Evolutionary conservation across 2,329 filamentous ascomycete genomes (phyloP).

Genomic region (Stemphylium vesicarium): DNA sequence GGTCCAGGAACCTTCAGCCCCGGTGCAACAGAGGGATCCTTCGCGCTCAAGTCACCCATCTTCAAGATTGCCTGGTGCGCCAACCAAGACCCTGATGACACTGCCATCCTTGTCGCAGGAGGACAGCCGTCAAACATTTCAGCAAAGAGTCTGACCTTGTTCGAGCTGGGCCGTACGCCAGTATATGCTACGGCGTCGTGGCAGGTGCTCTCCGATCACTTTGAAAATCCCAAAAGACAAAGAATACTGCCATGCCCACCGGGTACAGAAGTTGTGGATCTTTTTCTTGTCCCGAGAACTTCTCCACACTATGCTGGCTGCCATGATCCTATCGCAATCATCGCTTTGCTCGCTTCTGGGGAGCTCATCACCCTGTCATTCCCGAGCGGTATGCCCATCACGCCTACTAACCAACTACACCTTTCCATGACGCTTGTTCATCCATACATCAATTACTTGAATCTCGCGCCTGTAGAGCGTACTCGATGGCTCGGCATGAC

Average conservation of each 20-base stretch:
- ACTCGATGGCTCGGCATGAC: conserved; percentile 87
- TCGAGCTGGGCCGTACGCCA: conserved; percentile 88
- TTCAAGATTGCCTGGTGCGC: conserved; percentile 89
- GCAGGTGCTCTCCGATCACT: conserved; percentile 80
- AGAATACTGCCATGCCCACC: conserved; percentile 76
- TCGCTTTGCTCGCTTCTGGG: conserved; percentile 81
- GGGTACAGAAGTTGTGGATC: conserved; percentile 77
- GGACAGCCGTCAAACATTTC: conserved; percentile 72
- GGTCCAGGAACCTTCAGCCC: conserved; percentile 53
- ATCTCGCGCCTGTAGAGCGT: conserved; percentile 76
- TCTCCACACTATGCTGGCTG: conserved; percentile 87
- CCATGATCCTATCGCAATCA: conserved; percentile 86
- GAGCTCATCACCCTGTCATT: conserved; percentile 91
- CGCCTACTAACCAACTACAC: conserved; percentile 90
- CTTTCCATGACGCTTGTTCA: conserved; percentile 87
- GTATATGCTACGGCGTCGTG: conserved; percentile 91
- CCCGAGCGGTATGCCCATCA: conserved; percentile 88
- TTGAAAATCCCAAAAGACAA: conserved; percentile 75
- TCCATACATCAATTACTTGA: conserved; percentile 79
- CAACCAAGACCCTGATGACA: conserved; percentile 92
- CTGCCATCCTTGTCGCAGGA: conserved; percentile 83
- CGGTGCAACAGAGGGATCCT: conserved; percentile 55
- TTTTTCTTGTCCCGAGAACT: conserved; percentile 79
- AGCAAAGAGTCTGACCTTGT: conserved; percentile 80
- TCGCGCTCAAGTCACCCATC: conserved; percentile 74